Evolutionary conservation across 257 asterid species (phyloP).

Genomic region (Osmanthus fragrans): DNA sequence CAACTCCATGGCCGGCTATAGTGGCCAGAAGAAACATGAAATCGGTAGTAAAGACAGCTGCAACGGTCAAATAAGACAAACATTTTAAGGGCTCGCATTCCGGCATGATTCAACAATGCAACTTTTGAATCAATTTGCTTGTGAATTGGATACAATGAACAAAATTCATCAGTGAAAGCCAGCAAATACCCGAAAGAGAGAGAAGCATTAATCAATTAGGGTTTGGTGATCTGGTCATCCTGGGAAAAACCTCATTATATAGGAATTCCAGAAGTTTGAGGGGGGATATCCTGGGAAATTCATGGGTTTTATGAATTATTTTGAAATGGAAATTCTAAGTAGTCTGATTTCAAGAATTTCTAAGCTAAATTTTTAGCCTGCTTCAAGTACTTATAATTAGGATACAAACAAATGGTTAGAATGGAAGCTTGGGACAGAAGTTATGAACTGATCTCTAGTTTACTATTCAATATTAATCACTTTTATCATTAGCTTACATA

Average conservation of each 20-base stretch:
- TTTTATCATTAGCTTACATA: not conserved
- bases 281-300: not conserved
- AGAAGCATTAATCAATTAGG: constrained; percentile 15
- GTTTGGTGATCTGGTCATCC: constrained; percentile 25
- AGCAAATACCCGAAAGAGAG: constrained; percentile 24
- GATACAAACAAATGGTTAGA: not conserved
- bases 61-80: constrained; percentile 29
- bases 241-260: constrained; percentile 23
- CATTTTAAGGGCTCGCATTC: constrained; percentile 27
- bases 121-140: not conserved
- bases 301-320: not conserved
- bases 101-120: constrained; percentile 10
- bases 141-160: constrained; percentile 16
- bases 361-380: not conserved
- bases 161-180: constrained; percentile 29
- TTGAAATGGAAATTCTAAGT: not conserved
- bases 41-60: constrained; percentile 25
- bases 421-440: not conserved
- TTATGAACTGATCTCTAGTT: not conserved
- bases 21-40: constrained; percentile 29
- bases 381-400: not conserved
- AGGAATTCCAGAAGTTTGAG: constrained; percentile 30
- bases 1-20: constrained; percentile 58
- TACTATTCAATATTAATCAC: not conserved
- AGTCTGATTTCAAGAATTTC: not conserved